Evolutionary conservation across 83 land plant species (phyloP).

Genomic region (Thuja plicata): DNA sequence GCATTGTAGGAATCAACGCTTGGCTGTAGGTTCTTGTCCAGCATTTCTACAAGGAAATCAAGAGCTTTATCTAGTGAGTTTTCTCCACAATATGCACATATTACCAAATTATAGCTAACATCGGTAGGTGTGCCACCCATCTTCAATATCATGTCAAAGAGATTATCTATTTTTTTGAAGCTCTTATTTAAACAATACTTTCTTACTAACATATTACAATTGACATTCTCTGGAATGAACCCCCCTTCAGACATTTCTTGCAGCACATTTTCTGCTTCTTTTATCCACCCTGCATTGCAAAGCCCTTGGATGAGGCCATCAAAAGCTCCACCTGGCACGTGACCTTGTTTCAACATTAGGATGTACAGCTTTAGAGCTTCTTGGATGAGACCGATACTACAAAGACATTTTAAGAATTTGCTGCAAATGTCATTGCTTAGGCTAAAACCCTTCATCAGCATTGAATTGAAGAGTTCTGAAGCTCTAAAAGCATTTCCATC

Average conservation of each 20-base stretch:
- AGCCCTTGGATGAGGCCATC: constrained; percentile 1
- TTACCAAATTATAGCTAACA: constrained; percentile 10
- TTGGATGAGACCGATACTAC: constrained; percentile 3
- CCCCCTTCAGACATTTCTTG: constrained; percentile 12
- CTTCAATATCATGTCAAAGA: constrained; percentile 2
- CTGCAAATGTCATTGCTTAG: constrained; percentile 6
- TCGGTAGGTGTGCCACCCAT: background rate
- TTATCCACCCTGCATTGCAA: constrained; percentile 11
- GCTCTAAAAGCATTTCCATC: constrained; percentile 5
- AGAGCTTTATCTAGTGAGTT: background rate
- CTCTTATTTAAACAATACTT: background rate
- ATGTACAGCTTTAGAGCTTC: background rate
- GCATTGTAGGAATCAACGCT: constrained; percentile 7
- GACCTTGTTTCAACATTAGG: constrained; percentile 9
- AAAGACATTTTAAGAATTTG: background rate
- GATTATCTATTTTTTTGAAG: background rate
- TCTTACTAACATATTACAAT: background rate
- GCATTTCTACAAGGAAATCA: constrained; percentile 12
- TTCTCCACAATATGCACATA: constrained; percentile 8
- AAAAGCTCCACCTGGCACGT: background rate
- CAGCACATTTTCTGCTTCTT: constrained; percentile 3
- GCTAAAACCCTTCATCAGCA: constrained; percentile 5
- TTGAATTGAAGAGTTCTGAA: background rate
- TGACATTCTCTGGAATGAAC: constrained; percentile 6
- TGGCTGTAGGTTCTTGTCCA: background rate